Evolutionary conservation across 2,329 filamentous ascomycete genomes (phyloP), one percentile per base, ranked within the genome.

Genomic region (Xylaria digitata): DNA sequence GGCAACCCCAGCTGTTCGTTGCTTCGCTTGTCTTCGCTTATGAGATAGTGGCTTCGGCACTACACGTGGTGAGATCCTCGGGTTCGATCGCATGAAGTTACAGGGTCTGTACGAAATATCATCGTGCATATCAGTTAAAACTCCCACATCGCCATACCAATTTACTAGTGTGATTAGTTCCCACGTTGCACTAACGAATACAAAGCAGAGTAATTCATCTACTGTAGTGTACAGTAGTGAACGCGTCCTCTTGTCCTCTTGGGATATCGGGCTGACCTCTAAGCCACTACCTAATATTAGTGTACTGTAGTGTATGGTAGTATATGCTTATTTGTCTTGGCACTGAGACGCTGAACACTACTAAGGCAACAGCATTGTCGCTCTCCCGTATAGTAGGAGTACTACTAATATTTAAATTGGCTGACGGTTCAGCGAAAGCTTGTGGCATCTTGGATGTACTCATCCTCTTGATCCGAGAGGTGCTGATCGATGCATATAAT

Each of bases 281-380:
- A 19, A 52, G 26, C 43, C 13, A 52, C 37, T 19, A 30, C 53
- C 26, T 6, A 48, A 32, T 23, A 21, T 48, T 53, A 32, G 40
- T 46, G 57, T 61, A 37, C 30, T 60, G 30, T 49, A 62, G 37
- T 26, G 46, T 17, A 50, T 63, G 54, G 30, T 49, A 62, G 37
- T 26, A 42, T 17, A 50, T 63, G 61, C 61, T 57, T 63, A 57
- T 46, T 30, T 46, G 21, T 32, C 53, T 63, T 58, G 54, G 61
- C 61, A 57, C 37, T 19, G 30, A 58, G 46, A 17, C 37, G 17
- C 2, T 19, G n/a, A 8, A 52, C 37, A 34, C 32, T 34, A 15
- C 26, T 26, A 19, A 37, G 60, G 50, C 34, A 55, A 42, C 17
- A 26, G 8, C 30, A 30, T 21, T 50, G 43, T 43, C 42, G 50